Percentiles rank a stretch among this genome's conserved stretches.
Conservation (phyloP, 176 grass and related monocot genomes). For the Eleusine coracana region DNA sequence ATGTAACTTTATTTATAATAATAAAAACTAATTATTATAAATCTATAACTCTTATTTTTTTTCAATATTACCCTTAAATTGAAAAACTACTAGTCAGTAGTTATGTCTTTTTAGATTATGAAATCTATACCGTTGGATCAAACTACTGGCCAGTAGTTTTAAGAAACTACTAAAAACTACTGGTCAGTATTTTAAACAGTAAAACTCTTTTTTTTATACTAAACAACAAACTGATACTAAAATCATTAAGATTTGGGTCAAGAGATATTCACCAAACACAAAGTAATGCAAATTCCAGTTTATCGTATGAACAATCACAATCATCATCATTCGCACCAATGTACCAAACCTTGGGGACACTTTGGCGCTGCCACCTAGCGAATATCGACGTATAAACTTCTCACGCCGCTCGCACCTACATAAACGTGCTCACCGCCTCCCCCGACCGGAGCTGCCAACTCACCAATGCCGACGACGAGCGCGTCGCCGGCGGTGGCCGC, state of each 20-base stretch:
- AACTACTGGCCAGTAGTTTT: too few relatives aligned
- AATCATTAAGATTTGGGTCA: background rate
- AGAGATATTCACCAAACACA: background rate
- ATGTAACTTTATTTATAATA: too few relatives aligned
- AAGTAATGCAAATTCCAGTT: conserved; percentile 1
- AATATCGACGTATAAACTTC: conserved; percentile 27
- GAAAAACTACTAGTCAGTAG: too few relatives aligned
- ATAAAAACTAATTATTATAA: too few relatives aligned
- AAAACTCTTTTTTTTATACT: background rate
- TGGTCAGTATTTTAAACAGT: too few relatives aligned
- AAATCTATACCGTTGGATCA: too few relatives aligned
- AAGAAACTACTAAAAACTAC: too few relatives aligned
- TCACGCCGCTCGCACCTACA: conserved; percentile 24
- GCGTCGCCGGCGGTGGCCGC: conserved; percentile 16
- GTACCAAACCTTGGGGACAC: background rate
- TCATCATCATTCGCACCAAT: background rate
- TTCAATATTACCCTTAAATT: too few relatives aligned
- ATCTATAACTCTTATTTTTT: too few relatives aligned
- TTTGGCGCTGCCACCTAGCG: conserved; percentile 32
- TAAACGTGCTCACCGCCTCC: conserved; percentile 33
- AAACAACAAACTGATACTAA: background rate
- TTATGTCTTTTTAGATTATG: too few relatives aligned
- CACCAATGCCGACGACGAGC: conserved; percentile 36
- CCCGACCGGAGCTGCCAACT: conserved; percentile 55
- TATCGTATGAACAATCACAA: background rate